Evolutionary conservation across 2,329 filamentous ascomycete genomes (phyloP).

Genomic region (Fusarium incarnatum): DNA sequence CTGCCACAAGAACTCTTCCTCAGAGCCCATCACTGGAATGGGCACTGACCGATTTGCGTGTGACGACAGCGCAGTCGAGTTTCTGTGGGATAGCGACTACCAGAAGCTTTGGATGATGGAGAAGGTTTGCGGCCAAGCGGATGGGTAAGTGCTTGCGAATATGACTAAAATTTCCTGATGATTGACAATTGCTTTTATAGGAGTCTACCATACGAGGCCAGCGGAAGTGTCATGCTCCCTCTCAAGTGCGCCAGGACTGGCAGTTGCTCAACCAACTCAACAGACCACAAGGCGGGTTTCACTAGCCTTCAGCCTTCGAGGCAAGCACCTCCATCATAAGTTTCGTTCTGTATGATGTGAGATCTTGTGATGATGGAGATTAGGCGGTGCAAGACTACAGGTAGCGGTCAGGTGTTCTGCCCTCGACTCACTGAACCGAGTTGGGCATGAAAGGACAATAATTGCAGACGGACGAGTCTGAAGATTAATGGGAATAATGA

Average conservation of each 20-base stretch:
- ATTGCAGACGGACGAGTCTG: not conserved
- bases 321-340: conserved; percentile 22
- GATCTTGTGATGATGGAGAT: conserved; percentile 16
- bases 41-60: conserved; percentile 56
- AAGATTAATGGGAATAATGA: not conserved
- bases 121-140: conserved; percentile 54
- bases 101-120: conserved; percentile 58
- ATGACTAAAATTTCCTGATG: not conserved
- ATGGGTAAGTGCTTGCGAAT: conserved; percentile 50
- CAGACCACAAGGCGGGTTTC: conserved; percentile 47
- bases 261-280: conserved; percentile 48
- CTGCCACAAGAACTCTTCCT: conserved; percentile 59
- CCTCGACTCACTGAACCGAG: not conserved
- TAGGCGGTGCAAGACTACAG: not conserved
- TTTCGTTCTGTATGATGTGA: not conserved
- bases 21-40: conserved; percentile 45
- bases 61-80: conserved; percentile 55
- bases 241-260: conserved; percentile 36
- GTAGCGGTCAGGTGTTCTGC: conserved; percentile 18
- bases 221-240: conserved; percentile 45
- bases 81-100: conserved; percentile 53
- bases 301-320: conserved; percentile 48
- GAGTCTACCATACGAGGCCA: conserved; percentile 47
- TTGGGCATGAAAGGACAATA: not conserved
- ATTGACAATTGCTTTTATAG: conserved; percentile 32